Evolutionary conservation across 148 eudicot species (phyloP).

Genomic region (Nepenthes gracilis): DNA sequence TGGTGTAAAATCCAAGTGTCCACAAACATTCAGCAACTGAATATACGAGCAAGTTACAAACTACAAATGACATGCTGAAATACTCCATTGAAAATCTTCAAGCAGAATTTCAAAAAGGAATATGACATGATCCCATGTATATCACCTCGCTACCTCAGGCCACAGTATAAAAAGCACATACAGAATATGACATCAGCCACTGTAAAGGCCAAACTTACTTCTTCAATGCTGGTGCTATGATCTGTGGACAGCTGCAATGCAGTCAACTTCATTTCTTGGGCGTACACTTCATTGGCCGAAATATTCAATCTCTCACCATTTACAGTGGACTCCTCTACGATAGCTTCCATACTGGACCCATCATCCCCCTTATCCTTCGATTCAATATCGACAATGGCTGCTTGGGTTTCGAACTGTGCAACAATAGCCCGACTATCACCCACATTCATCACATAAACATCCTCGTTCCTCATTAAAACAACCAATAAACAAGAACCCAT

Average conservation of each 20-base stretch:
- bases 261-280: conserved; percentile 37
- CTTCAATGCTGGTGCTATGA: conserved; percentile 93
- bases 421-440: conserved; percentile 99
- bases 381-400: conserved; percentile 20
- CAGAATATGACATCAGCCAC: neutral
- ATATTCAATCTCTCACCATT: conserved; percentile 24
- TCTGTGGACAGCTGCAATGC: conserved; percentile 95
- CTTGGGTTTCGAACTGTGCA: conserved; percentile 51
- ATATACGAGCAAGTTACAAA: neutral
- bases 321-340: conserved; percentile 51
- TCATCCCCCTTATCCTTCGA: conserved; percentile 18
- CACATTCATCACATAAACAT: conserved; percentile 98
- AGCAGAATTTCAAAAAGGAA: no score
- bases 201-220: conserved; percentile 35
- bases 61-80: neutral
- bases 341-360: conserved; percentile 42
- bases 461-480: conserved; percentile 93
- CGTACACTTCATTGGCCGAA: conserved; percentile 28
- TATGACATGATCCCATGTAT: no score
- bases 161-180: neutral
- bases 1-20: neutral
- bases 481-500: conserved; percentile 99
- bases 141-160: no score
- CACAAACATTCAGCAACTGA: neutral
- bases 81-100: no score